Conservation (phyloP, 495 filamentous ascomycete genomes). For the Glarea lozoyensis region DNA sequence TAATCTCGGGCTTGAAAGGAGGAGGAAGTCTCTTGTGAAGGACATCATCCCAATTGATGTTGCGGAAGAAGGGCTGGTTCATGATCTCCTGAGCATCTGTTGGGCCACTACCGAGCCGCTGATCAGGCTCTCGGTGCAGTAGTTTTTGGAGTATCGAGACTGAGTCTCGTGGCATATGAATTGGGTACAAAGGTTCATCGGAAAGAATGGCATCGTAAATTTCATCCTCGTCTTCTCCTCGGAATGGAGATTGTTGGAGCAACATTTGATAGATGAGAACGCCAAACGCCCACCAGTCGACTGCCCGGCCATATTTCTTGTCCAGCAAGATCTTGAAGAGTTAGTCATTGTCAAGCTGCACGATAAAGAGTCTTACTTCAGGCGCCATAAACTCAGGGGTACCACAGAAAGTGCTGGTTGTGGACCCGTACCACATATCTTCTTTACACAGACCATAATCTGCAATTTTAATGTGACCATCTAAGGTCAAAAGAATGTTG, state of each 20-base stretch:
- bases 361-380: conserved; percentile 52
- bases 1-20: conserved; percentile 84
- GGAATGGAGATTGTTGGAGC: conserved; percentile 96
- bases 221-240: conserved; percentile 98
- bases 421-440: conserved; percentile 98
- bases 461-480: conserved; percentile 97
- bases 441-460: conserved; percentile 99
- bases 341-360: conserved; percentile 6
- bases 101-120: conserved; percentile 84
- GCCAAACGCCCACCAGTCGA: conserved; percentile 99
- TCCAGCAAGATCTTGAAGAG: conserved; percentile 80
- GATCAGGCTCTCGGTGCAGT: conserved; percentile 87
- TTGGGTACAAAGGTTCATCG: conserved; percentile 95
- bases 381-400: conserved; percentile 99
- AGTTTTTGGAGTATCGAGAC: conserved; percentile 98
- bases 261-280: conserved; percentile 99
- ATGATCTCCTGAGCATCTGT: conserved; percentile 99
- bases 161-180: conserved; percentile 97
- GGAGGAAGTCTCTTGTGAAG: conserved; percentile 87
- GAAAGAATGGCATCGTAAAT: conserved; percentile 99
- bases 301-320: conserved; percentile 97
- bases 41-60: conserved; percentile 97
- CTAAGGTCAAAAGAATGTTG: conserved; percentile 91
- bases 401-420: conserved; percentile 96
- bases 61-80: conserved; percentile 96